phyloP scores from a whole-genome alignment of 129 eudicot species.

The Pseudognaphalium luteoalbum region DNA sequence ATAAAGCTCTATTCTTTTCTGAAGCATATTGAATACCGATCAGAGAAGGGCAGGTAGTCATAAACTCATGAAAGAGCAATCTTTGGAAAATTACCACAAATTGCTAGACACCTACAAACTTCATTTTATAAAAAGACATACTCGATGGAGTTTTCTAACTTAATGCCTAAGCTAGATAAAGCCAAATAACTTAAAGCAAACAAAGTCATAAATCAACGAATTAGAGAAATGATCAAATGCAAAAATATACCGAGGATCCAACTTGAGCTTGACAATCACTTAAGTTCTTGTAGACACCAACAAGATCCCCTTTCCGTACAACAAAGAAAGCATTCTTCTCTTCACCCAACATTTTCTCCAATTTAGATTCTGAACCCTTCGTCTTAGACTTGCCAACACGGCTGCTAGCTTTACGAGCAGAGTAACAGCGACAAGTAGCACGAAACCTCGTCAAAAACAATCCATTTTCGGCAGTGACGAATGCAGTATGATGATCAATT shows the following conservation, averaged over 20 bases:
- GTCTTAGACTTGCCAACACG: slow-evolving; percentile 37
- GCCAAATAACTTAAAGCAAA: neutral
- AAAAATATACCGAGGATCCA: slow-evolving; percentile 71
- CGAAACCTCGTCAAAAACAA: slow-evolving; percentile 42
- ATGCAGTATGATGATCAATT: slow-evolving; percentile 36
- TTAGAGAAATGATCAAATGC: neutral
- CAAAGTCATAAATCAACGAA: slow-evolving; percentile 7
- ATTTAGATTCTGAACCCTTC: slow-evolving; percentile 33
- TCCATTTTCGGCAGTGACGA: slow-evolving; percentile 36
- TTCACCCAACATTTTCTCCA: slow-evolving; percentile 49
- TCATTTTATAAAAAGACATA: slow-evolving; percentile 9
- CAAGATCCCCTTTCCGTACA: slow-evolving; percentile 93
- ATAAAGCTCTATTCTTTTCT: neutral
- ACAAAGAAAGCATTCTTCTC: slow-evolving; percentile 86
- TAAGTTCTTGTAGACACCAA: slow-evolving; percentile 88
- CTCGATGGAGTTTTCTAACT: neutral
- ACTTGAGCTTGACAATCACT: slow-evolving; percentile 97
- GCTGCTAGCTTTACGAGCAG: slow-evolving; percentile 40
- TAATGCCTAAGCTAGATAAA: neutral
- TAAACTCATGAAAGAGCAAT: neutral
- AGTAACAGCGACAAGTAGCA: slow-evolving; percentile 41
- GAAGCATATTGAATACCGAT: neutral
- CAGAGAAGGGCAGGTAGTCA: neutral
- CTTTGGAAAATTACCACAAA: neutral
- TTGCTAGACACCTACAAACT: slow-evolving; percentile 2